Evolutionary conservation across 1,284 basidiomycete genomes (phyloP).

Genomic region (Sporisorium graminicola): DNA sequence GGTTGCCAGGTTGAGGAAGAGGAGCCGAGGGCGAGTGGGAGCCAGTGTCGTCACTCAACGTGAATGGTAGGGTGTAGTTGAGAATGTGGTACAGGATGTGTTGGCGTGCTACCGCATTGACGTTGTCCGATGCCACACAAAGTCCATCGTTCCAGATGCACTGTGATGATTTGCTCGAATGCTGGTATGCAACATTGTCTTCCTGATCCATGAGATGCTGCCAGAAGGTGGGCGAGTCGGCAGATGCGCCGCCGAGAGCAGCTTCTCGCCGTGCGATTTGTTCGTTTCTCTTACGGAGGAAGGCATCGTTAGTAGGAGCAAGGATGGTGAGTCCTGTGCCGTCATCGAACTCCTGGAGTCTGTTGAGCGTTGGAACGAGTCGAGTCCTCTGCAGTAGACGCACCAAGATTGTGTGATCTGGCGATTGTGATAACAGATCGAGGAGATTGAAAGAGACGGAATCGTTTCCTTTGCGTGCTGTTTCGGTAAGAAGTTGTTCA

Average conservation of each 20-base stretch:
- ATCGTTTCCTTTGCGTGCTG: conserved; percentile 26
- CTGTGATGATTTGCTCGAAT: background rate
- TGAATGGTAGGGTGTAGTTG: conserved; percentile 79
- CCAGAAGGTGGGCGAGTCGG: conserved; percentile 23
- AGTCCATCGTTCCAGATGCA: conserved; percentile 34
- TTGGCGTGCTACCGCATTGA: conserved; percentile 85
- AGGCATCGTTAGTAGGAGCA: conserved; percentile 84
- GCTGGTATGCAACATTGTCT: background rate
- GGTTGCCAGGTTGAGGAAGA: conserved; percentile 72
- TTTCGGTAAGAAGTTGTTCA: background rate
- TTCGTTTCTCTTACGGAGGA: conserved; percentile 42
- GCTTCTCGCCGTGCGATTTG: conserved; percentile 16
- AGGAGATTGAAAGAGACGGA: conserved; percentile 75
- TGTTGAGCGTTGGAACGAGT: conserved; percentile 91
- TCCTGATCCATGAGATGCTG: conserved; percentile 30
- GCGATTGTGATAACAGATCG: conserved; percentile 81
- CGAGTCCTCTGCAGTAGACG: conserved; percentile 84
- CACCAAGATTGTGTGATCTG: conserved; percentile 84
- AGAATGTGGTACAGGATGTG: conserved; percentile 94
- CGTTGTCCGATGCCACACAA: conserved; percentile 73
- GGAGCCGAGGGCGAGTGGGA: conserved; percentile 75
- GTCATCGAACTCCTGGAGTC: conserved; percentile 72
- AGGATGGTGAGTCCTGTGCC: conserved; percentile 83
- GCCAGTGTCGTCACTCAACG: conserved; percentile 73
- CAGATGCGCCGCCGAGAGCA: conserved; percentile 1